Base-by-base conservation (phyloP, 1,139 yeast species). In the Waltiozyma sp. region DNA sequence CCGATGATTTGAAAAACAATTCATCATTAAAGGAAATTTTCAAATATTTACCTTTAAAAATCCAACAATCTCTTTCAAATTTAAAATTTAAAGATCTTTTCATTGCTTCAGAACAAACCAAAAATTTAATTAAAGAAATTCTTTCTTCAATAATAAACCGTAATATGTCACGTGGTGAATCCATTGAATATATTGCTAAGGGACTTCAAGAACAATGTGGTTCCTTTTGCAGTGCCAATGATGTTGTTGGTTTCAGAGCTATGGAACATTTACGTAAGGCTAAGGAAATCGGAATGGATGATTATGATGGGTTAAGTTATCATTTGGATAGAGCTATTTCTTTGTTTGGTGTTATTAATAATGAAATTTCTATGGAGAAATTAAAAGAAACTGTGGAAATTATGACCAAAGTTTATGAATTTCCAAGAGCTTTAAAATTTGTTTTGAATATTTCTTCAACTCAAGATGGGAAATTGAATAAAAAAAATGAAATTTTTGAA, bases 121-220 rank as follows among this genome's bases (percentile, higher is more conserved):
- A 83, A 48, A 80, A 77, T 43, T 69, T 88, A 44, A 78, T 91
- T 35, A 85, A 87, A 58, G 97, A 89, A 55, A 75, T 93, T 38
- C 74, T 91, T 41, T 83, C 95, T 1, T 83, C 95, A 2, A 78
- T 93, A 37, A 88, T 93, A 45, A 89, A 89, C 61, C 81, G 85
- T 57, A 86, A 83, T 51, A 88, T 93, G 48, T 72, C 86, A 39
- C 79, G 85, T 53, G 98, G 98, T n/a, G 93, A 88, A 2, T 83
- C 95, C 0, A 91, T 93, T 42, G 98, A 91, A 58, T 71, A 82
- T 43, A 87, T 91, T 45, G 94, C 97, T 1, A 77, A 81, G 28
- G 80, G 93, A 1, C 68, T 93, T 43, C 96, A 91, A 61, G 93
- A 86, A 43, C 80, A 94, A 50, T 93, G 98, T 67, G 95, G 95